Percentiles rank a stretch among this genome's conserved stretches.
Evolutionary conservation across 2,329 filamentous ascomycete species (phyloP).

Genomic region (Dryadomyces sulphureus): DNA sequence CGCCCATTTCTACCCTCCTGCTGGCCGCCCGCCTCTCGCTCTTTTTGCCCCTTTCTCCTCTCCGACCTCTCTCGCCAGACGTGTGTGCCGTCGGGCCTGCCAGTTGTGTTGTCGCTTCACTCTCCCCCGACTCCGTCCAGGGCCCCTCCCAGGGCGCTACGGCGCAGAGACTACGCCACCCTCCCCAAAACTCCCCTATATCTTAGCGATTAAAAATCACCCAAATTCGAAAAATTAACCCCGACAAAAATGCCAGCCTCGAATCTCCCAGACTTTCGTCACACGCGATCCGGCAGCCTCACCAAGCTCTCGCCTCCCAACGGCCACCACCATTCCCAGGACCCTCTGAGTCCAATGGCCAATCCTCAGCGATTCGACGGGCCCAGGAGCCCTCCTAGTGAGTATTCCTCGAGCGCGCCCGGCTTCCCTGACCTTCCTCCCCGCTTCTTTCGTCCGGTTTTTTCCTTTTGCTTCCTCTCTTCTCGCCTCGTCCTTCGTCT

Average conservation of each 20-base stretch:
- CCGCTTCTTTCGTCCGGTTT: not conserved
- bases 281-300: slow-evolving; percentile 43
- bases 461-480: not conserved
- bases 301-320: slow-evolving; percentile 27
- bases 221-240: not conserved
- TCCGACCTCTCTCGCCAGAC: not conserved
- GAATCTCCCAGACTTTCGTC: slow-evolving; percentile 19
- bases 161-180: not conserved
- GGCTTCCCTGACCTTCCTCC: not conserved
- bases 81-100: too few relatives aligned
- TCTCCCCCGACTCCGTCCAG: not conserved
- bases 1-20: not conserved
- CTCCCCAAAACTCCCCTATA: not conserved
- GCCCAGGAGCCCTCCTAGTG: slow-evolving; percentile 49
- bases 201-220: not conserved
- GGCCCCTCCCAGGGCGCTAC: not conserved
- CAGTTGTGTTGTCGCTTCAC: too few relatives aligned
- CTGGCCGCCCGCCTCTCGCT: not conserved
- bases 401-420: slow-evolving; percentile 16
- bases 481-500: not conserved
- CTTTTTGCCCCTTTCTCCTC: not conserved
- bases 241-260: slow-evolving; percentile 15
- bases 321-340: slow-evolving; percentile 12
- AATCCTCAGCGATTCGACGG: slow-evolving; percentile 36
- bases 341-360: slow-evolving; percentile 22